These are phyloP conservation scores for Dendrobium catenatum DNA, from an alignment of 106 monocot genomes.

Conservation along the genomic window DNA sequence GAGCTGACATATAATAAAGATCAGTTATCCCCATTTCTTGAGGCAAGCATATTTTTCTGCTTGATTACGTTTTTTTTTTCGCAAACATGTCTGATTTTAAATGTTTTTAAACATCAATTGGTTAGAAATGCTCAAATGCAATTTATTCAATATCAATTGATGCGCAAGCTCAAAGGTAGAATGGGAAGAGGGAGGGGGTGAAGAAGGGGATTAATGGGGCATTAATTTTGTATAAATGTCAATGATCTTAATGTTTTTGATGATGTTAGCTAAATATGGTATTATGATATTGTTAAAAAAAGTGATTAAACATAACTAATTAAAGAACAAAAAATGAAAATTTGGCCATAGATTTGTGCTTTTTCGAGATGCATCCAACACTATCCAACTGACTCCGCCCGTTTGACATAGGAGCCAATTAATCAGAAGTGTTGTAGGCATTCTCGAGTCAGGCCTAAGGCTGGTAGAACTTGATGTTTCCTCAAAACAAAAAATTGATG, in stretches of 20 bases:
- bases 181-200: background rate
- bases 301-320: background rate
- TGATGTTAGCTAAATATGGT: background rate
- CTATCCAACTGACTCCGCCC: background rate
- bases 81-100: background rate
- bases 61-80: background rate
- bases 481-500: too few relatives aligned
- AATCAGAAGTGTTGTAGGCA: background rate
- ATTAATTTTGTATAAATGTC: background rate
- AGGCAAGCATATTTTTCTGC: slow-evolving; percentile 25
- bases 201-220: background rate
- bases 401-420: background rate
- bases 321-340: background rate
- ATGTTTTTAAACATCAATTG: background rate
- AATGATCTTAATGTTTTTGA: background rate
- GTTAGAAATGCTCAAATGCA: background rate
- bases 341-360: background rate
- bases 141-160: background rate
- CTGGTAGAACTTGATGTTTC: background rate
- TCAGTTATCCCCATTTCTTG: slow-evolving; percentile 57
- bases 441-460: background rate
- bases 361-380: background rate
- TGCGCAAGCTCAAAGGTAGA: background rate
- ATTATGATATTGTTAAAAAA: background rate
- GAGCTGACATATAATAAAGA: slow-evolving; percentile 70